Evolutionary conservation across 345 rosid species (phyloP).

Genomic region (Salix udensis): DNA sequence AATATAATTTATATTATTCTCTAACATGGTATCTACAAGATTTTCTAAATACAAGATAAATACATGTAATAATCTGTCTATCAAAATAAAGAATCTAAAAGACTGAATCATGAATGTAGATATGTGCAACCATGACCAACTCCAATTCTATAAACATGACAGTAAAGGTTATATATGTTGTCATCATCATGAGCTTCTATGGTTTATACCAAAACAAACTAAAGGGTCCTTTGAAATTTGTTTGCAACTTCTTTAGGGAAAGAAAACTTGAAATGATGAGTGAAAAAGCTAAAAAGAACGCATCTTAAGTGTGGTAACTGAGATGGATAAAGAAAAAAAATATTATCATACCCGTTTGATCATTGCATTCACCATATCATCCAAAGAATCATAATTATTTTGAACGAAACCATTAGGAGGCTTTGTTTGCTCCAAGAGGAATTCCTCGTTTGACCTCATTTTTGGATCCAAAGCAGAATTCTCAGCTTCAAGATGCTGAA

Average conservation of each 20-base stretch:
- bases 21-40: too few species aligned
- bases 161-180: not conserved
- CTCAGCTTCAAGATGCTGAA: slow-evolving; percentile 35
- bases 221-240: not conserved
- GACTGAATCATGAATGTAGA: not conserved
- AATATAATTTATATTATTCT: too few species aligned
- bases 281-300: not conserved
- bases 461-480: slow-evolving; percentile 34
- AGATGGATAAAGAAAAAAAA: slow-evolving; percentile 6
- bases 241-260: not conserved
- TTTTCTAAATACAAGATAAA: too few species aligned
- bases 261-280: not conserved
- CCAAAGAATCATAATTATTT: slow-evolving; percentile 50
- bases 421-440: slow-evolving; percentile 42
- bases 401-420: slow-evolving; percentile 42
- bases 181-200: not conserved
- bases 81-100: not conserved
- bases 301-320: slow-evolving; percentile 1
- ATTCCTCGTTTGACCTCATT: slow-evolving; percentile 36
- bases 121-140: not conserved
- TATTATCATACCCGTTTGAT: slow-evolving; percentile 52
- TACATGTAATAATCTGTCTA: not conserved
- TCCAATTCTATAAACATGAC: not conserved
- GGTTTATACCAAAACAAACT: not conserved
- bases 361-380: slow-evolving; percentile 64